These are phyloP conservation scores for Nidula niveotomentosa DNA, from an alignment of 1,284 basidiomycete genomes.

Conservation along the genomic window DNA sequence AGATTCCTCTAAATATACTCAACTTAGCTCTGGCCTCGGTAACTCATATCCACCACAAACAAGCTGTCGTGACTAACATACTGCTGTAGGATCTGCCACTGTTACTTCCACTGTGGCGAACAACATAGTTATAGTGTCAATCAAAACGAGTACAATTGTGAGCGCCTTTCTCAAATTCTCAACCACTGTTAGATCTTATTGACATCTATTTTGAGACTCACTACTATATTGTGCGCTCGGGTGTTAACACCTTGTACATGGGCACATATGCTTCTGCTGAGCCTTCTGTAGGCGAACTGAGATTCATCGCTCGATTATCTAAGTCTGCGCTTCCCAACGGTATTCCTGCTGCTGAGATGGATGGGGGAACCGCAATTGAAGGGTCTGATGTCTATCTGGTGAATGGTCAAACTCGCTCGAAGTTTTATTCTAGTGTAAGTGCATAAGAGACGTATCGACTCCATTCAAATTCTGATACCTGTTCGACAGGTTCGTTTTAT, in stretches of 20 bases:
- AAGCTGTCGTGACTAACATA: not conserved
- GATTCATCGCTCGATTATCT: constrained; percentile 47
- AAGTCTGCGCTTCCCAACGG: constrained; percentile 40
- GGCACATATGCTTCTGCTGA: constrained; percentile 43
- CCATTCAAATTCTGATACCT: not conserved
- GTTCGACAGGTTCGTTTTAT: constrained; percentile 34
- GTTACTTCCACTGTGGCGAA: constrained; percentile 38
- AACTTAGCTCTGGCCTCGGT: constrained; percentile 46
- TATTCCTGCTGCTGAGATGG: constrained; percentile 29
- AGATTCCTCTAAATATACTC: constrained; percentile 42
- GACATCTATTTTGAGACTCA: constrained; percentile 26
- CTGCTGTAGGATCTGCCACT: constrained; percentile 33
- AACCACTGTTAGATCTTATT: no score
- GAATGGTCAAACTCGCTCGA: constrained; percentile 46
- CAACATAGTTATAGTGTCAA: constrained; percentile 36
- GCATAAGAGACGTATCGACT: not conserved
- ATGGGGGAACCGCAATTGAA: constrained; percentile 41
- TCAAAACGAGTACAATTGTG: constrained; percentile 41
- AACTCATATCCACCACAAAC: constrained; percentile 1
- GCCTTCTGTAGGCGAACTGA: constrained; percentile 44
- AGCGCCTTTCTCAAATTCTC: constrained; percentile 8
- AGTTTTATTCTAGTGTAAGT: constrained; percentile 46
- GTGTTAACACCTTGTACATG: constrained; percentile 40
- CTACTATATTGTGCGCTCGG: constrained; percentile 41
- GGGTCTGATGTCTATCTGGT: constrained; percentile 43